Evolutionary conservation across 106 monocot genomes (phyloP), one percentile per base, ranked within the genome.

Genomic region (Allium cepa): DNA sequence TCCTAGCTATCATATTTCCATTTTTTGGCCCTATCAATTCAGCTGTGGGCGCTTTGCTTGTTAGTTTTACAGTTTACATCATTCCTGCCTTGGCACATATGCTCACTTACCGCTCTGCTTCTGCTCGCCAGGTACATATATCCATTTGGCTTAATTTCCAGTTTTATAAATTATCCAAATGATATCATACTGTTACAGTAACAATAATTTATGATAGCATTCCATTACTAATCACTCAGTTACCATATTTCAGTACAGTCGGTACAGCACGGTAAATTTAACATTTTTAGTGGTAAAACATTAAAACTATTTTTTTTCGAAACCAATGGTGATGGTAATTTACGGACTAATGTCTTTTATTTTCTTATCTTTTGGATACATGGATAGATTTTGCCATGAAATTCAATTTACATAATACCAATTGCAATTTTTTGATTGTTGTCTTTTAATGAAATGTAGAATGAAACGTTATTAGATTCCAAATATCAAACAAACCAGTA

Each of bases 21-120:
- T 87, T 87, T 82, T 87, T 87, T 72, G 87, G 87, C 2, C 87
- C 87, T 57, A 87, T 87, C 80, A 87, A 87, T 75, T 87, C 87
- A 26, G 77, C 87, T 10, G 87, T 87, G 8, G 87, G 87, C 7
- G 87, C 87, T 10, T 76, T 87, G 13, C 83, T 87, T 48, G 87
- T 87, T 28, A 82, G 72, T 77, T 87, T 87, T 77, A 87, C 87
- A 18, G 87, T 87, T 59, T 87, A 87, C 77, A 70, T 87, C 80
- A 87, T 87, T 69, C 87, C 87, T 49, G 28, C 83, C 59, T 67
- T 80, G 18, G 87, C 87, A 8, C 87, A 87, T 73, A 87, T 87
- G 72, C 67, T 83, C 67, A 87, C 87, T 48, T 87, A 83, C 60
- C 72, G 85, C 62, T 62, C 53, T 8, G 81, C 81, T 52, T 70